phyloP scores from a whole-genome alignment of 805 yeast species.

The Candida hispaniensis region DNA sequence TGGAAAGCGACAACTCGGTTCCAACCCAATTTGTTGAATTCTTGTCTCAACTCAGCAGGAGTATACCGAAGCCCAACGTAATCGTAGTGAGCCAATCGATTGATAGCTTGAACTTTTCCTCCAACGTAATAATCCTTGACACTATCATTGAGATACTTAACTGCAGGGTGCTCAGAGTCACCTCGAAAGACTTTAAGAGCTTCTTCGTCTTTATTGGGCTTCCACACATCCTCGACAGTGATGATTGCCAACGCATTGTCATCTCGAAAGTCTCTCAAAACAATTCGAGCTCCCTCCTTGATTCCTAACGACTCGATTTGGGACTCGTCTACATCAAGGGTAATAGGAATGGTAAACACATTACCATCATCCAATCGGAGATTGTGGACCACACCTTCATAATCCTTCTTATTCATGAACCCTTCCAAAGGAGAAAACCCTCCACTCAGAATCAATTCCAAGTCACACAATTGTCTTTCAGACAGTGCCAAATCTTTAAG shows the following conservation, averaged over 20 bases:
- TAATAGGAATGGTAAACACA: conserved; percentile 89
- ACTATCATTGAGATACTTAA: conserved; percentile 54
- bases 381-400: conserved; percentile 51
- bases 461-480: conserved; percentile 84
- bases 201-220: conserved; percentile 69
- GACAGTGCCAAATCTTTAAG: conserved; percentile 44
- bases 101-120: conserved; percentile 76
- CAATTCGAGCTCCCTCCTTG: conserved; percentile 50
- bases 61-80: conserved; percentile 79
- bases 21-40: conserved; percentile 77
- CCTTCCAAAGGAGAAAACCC: conserved; percentile 86
- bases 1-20: conserved; percentile 89
- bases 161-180: conserved; percentile 94
- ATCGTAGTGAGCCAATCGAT: conserved; percentile 80
- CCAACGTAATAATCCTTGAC: conserved; percentile 85
- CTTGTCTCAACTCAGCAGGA: conserved; percentile 80
- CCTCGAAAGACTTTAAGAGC: conserved; percentile 88
- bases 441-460: conserved; percentile 84
- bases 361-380: conserved; percentile 66
- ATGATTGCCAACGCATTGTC: conserved; percentile 69
- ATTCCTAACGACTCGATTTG: conserved; percentile 36
- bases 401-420: conserved; percentile 57
- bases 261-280: conserved; percentile 72
- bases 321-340: conserved; percentile 57
- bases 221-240: conserved; percentile 67